Evolutionary conservation across 305 asterid species (phyloP), one percentile per base, ranked within the genome.

Genomic region (Fraxinus sp.): DNA sequence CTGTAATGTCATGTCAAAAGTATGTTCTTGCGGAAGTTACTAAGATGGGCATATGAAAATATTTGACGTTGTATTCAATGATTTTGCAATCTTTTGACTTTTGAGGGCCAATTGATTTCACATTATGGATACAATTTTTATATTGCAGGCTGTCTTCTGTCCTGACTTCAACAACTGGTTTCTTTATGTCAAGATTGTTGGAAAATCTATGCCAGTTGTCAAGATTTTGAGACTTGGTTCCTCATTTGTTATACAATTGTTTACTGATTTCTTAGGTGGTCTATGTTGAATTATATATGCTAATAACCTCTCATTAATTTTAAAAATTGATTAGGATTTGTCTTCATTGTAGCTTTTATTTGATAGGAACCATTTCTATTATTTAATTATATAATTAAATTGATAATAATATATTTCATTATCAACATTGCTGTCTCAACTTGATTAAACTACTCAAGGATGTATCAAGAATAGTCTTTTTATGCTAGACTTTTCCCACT

Each of bases 281-380:
- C 68, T 18, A 64, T 9, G n/a, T 64, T 52, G 64, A 52, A 52
- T 52, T 52, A 52, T 16, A 49, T 11, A 62, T 64, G 35, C 18
- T 7, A 64, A 24, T 10, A 24, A 22, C 1, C 3, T 26, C n/a
- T 64, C 32, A 10, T 24, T 22, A 64, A 64, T 64, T 26, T 64
- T 4, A 9, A 64, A 64, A 64, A 64, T 10, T 64, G 18, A 22
- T 64, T 24, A 64, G 33, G n/a, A 1, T 64, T 24, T 26, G 32
- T 66, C 74, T 26, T 24, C 74, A 66, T 26, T 66, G 73, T 66
- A 66, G 73, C 73, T 66, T 62, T 66, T 62, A 62, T 18, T 62
- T 62, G 71, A 59, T 62, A 8, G 28, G 26, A 62, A 22, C 32
- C 30, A 62, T 62, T 22, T 62, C 5, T 62, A 22, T 14, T 20